Base-by-base conservation (phyloP, 1,284 basidiomycete genomes). In the Ustilago sp. region DNA sequence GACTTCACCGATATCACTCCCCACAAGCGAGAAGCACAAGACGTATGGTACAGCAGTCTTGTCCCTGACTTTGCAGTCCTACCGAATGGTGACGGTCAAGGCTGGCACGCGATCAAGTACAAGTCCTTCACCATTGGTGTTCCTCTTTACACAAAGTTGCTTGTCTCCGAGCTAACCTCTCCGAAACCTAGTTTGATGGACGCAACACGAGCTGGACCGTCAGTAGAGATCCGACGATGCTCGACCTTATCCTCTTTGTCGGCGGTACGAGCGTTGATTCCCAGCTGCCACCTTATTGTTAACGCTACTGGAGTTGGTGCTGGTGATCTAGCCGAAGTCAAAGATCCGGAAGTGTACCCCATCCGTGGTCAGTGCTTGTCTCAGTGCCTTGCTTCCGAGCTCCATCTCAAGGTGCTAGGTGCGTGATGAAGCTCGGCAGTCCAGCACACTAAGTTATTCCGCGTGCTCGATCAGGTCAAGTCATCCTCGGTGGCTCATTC, bases 331-430 rank as follows among this genome's bases (percentile, higher is more conserved):
- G n/a, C 48, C 34, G 81, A 83, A 34, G 81, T 81, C 0, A 55
- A 93, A 4, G 91, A 95, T 3, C 90, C 93, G 74, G 92, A 94
- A 83, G 89, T 94, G 28, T 91, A 90, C 83, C 94, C 94, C 0
- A 90, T 94, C 59, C 89, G 93, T 48, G 95, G 95, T 0, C 95
- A 0, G 90, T 94, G 9, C 87, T 94, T 32, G 88, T 94, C 13
- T 87, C 90, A 60, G 92, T 93, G 0, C 93, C 94, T 1, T 90
- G 85, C 2, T 81, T 81, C 65, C 64, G 48, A 9, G 32, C 28
- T 4, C 57, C 63, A 17, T 56, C 12, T 3, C 13, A 32, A 8
- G 52, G 47, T 2, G 72, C 80, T 2, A 52, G 73, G 19, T 83
- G 82, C 68, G 69, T 77, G n/a, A 75, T 73, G 64, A 74, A 79